Conservation (phyloP, 163 green algal species). For the Scenedesmus sp. region DNA sequence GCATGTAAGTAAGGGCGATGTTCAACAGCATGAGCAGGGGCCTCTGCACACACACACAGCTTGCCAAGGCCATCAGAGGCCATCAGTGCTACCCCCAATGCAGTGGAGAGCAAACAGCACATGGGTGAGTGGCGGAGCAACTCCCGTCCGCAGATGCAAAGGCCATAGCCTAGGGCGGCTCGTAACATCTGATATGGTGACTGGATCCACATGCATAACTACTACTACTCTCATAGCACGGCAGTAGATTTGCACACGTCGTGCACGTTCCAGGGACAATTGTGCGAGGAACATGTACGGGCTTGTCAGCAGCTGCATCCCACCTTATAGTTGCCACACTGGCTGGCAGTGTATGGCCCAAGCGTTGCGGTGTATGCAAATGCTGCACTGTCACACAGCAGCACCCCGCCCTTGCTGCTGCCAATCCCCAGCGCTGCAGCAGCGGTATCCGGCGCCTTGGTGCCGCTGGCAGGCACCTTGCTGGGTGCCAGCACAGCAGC, state of each 20-base stretch:
- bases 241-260: too few relatives aligned
- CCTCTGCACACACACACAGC: not conserved
- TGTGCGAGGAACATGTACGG: too few relatives aligned
- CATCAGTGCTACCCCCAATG: too few relatives aligned
- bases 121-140: too few relatives aligned
- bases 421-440: not conserved
- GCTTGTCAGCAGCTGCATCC: not conserved
- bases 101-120: not conserved
- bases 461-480: slow-evolving; percentile 12
- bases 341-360: not conserved
- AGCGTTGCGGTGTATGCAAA: slow-evolving; percentile 19
- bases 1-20: not conserved
- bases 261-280: too few relatives aligned
- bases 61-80: not conserved
- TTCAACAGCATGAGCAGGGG: not conserved
- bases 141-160: too few relatives aligned
- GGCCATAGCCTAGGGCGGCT: too few relatives aligned
- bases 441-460: slow-evolving; percentile 39
- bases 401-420: not conserved
- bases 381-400: slow-evolving; percentile 25
- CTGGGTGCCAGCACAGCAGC: not conserved
- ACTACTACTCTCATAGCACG: too few relatives aligned
- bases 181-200: too few relatives aligned
- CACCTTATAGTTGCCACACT: slow-evolving; percentile 36
- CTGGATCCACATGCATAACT: too few relatives aligned